phyloP scores from a whole-genome alignment of 2,329 filamentous ascomycete species.

The Cytospora piceicola region DNA sequence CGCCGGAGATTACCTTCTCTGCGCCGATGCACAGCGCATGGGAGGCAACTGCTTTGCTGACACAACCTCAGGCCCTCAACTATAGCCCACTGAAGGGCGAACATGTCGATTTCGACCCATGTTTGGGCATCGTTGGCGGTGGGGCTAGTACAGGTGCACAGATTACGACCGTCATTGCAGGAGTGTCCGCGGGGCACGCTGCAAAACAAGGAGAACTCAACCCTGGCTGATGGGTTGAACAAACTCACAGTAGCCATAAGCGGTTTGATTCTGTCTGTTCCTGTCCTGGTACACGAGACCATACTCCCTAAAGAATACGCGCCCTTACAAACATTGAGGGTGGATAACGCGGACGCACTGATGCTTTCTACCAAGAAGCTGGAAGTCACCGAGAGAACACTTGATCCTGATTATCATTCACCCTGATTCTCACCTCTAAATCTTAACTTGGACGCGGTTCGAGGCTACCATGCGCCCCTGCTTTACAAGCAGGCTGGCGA shows the following conservation, averaged over 20 bases:
- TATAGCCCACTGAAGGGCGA: neutral
- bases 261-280: constrained; percentile 15
- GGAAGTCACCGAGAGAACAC: constrained; percentile 3
- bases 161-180: constrained; percentile 35
- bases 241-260: constrained; percentile 24
- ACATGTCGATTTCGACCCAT: constrained; percentile 28
- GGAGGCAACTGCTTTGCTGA: constrained; percentile 21
- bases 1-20: constrained; percentile 27
- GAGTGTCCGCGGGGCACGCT: constrained; percentile 20
- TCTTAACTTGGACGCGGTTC: constrained; percentile 12
- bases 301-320: constrained; percentile 18
- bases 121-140: constrained; percentile 27
- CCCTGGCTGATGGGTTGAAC: constrained; percentile 32
- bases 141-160: constrained; percentile 32
- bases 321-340: constrained; percentile 24
- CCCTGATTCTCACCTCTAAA: constrained; percentile 26
- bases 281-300: constrained; percentile 17
- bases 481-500: constrained; percentile 25
- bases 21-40: constrained; percentile 25
- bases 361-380: constrained; percentile 2
- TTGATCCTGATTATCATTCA: constrained; percentile 17
- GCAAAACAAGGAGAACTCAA: constrained; percentile 15
- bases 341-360: constrained; percentile 18
- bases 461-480: neutral
- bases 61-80: constrained; percentile 13